Percentiles rank a stretch among this genome's conserved stretches.
These are phyloP conservation scores for Diaporthe caulivora DNA, from an alignment of 2,329 filamentous ascomycete genomes.

Conservation along the genomic window DNA sequence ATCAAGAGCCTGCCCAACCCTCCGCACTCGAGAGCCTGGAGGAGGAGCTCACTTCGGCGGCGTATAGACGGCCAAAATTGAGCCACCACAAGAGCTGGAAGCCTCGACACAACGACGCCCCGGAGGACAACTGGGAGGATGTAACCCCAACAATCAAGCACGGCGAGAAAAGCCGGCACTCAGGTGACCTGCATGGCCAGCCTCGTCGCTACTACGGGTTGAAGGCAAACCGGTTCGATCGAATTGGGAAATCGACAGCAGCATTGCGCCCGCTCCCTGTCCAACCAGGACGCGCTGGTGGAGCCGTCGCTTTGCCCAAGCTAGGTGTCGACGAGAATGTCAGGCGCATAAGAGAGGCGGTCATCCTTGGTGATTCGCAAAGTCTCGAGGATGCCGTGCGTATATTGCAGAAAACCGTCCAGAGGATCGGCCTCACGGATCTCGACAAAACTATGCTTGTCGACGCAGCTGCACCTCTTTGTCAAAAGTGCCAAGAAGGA, in stretches of 20 bases:
- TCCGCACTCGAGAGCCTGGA: conserved; percentile 20
- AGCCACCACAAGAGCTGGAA: background rate
- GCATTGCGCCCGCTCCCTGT: background rate
- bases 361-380: background rate
- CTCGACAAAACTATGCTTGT: conserved; percentile 39
- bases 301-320: background rate
- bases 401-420: conserved; percentile 9
- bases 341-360: conserved; percentile 25
- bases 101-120: background rate
- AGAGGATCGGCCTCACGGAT: background rate
- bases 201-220: background rate
- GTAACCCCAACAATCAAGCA: background rate
- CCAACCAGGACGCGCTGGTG: background rate
- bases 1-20: background rate
- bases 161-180: background rate
- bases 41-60: conserved; percentile 14
- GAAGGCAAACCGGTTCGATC: background rate
- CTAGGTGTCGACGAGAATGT: conserved; percentile 25
- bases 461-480: conserved; percentile 47
- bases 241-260: background rate
- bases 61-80: background rate
- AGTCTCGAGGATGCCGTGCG: conserved; percentile 18
- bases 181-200: background rate
- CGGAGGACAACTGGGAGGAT: background rate
- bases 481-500: conserved; percentile 48